These are phyloP conservation scores for Nakazawaea populi DNA, from an alignment of 805 yeast genomes.

Conservation along the genomic window DNA sequence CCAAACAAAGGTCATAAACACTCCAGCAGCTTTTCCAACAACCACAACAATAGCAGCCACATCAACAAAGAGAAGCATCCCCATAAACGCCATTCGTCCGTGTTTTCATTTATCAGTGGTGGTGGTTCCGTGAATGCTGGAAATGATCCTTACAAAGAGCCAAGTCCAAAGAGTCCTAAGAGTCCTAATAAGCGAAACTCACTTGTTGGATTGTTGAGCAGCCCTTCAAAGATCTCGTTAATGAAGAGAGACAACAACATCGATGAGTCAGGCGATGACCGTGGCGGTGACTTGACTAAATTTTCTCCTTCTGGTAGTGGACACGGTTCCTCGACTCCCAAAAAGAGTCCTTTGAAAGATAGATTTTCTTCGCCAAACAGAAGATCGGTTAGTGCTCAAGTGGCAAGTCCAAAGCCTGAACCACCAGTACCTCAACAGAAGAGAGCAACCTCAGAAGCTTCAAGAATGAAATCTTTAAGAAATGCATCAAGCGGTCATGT, in stretches of 20 bases:
- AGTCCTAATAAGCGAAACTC: constrained; percentile 6
- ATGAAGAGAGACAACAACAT: constrained; percentile 8
- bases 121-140: constrained; percentile 5
- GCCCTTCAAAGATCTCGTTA: constrained; percentile 10
- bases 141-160: constrained; percentile 6
- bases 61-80: constrained; percentile 15
- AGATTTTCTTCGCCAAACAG: constrained; percentile 27
- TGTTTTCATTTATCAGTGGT: constrained; percentile 43
- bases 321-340: constrained; percentile 10
- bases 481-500: constrained; percentile 49
- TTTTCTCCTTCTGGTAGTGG: not conserved
- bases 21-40: constrained; percentile 17
- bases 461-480: constrained; percentile 45
- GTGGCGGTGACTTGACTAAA: constrained; percentile 16
- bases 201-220: constrained; percentile 8
- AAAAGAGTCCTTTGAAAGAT: constrained; percentile 2
- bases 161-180: constrained; percentile 1
- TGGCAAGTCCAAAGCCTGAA: constrained; percentile 18
- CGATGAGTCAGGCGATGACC: constrained; percentile 14
- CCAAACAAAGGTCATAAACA: constrained; percentile 26
- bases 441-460: constrained; percentile 34
- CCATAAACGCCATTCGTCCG: constrained; percentile 58
- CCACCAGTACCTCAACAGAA: constrained; percentile 18
- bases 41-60: constrained; percentile 15
- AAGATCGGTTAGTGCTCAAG: constrained; percentile 49